Evolutionary conservation across 805 yeast species (phyloP).

Genomic region (Candida caryicola): DNA sequence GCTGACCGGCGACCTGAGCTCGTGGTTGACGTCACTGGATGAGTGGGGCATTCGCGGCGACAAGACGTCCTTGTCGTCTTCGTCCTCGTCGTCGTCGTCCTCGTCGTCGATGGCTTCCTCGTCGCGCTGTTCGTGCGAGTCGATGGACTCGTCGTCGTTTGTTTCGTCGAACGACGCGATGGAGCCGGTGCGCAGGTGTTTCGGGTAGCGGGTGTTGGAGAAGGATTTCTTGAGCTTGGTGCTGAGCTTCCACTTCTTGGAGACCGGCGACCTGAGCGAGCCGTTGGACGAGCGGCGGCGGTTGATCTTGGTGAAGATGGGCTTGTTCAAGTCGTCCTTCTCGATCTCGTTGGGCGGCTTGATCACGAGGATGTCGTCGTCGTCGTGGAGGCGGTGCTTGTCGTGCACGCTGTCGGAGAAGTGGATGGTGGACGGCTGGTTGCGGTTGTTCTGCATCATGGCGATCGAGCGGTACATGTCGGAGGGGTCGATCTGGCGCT

Average conservation of each 20-base stretch:
- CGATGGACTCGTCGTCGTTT: constrained; percentile 11
- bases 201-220: constrained; percentile 4
- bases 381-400: constrained; percentile 36
- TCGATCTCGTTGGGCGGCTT: constrained; percentile 76
- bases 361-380: constrained; percentile 77
- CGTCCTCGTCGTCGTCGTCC: constrained; percentile 16
- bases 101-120: constrained; percentile 19
- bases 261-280: constrained; percentile 5
- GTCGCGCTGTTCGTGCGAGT: constrained; percentile 8
- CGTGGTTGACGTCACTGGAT: background rate
- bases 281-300: constrained; percentile 8
- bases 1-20: background rate
- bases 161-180: no score
- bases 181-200: no score
- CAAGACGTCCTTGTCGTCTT: constrained; percentile 2
- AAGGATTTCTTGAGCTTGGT: constrained; percentile 23
- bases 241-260: constrained; percentile 16
- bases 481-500: constrained; percentile 58
- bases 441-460: constrained; percentile 61
- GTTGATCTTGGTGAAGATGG: constrained; percentile 33
- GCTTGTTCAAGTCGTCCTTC: constrained; percentile 25
- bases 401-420: constrained; percentile 6
- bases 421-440: constrained; percentile 10
- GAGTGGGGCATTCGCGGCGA: no score
- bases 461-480: constrained; percentile 84